A percentile compares a stretch with the other conserved stretches of the same genome.
Conservation (phyloP, 2,329 filamentous ascomycete species). For the Penicillium decumbens region DNA sequence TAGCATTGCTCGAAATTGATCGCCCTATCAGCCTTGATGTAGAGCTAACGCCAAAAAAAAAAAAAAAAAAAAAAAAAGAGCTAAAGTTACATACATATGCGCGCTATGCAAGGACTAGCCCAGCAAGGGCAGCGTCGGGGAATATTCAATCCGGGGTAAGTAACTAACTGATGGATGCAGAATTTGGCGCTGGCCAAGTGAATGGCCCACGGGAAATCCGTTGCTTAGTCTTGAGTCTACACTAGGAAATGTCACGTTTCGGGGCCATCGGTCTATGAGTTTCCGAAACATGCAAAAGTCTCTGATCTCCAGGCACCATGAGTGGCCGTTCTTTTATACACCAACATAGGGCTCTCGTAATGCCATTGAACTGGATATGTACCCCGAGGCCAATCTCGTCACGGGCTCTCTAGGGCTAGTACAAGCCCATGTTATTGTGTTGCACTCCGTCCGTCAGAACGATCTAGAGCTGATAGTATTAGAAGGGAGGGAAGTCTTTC, state of each 20-base stretch:
- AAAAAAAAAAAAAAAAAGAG: not conserved
- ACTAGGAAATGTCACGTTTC: not conserved
- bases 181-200: not conserved
- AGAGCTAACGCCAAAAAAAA: not conserved
- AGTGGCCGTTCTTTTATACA: not conserved
- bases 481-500: not conserved
- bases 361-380: not conserved
- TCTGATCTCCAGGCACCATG: not conserved
- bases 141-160: not conserved
- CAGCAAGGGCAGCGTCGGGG: not conserved
- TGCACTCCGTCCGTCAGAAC: not conserved
- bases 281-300: not conserved
- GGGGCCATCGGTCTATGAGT: slow-evolving; percentile 1
- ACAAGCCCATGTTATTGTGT: not conserved
- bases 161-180: not conserved
- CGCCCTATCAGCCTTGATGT: not conserved
- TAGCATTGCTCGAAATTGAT: too few relatives aligned
- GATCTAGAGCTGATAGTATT: not conserved
- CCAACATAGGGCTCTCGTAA: not conserved
- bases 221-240: not conserved
- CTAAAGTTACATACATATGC: too few relatives aligned
- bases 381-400: not conserved
- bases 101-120: not conserved
- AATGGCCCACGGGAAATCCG: too few relatives aligned
- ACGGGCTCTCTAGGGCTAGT: not conserved